Evolutionary conservation across 768 basidiomycete genomes (phyloP), one percentile per base, ranked within the genome.

Genomic region (Termitomyces heimii): DNA sequence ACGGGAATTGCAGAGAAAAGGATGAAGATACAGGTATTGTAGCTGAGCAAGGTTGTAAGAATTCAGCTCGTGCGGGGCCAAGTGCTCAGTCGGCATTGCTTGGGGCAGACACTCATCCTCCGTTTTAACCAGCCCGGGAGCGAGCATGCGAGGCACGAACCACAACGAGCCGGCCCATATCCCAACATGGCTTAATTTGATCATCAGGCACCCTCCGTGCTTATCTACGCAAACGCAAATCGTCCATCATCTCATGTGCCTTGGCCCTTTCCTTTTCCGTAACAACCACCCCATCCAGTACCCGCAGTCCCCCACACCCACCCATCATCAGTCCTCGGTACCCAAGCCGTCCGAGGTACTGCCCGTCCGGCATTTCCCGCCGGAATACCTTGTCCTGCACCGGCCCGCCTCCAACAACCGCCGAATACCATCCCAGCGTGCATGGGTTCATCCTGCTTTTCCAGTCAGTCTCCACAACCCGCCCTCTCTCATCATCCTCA

Each of bases 371-470:
- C 49, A 99, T 79, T 61, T 90, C 87, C 67, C 89, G 86, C 20
- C 95, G 85, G 78, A 95, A 98, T 67, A 88, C 87, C 16, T 76
- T 74, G 72, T 98, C 96, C 69, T 92, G 85, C 85, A 63, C 67
- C 72, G 60, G 68, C 57, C 82, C 75, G 64, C 86, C 84, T 57
- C 90, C 84, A 52, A 94, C 78, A 57, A 98, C 73, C 24, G 97
- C 94, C 34, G 97, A 79, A 71, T 99, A 98, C 89, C 93, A 96
- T 6, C 92, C 92, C 12, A 98, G 84, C 20, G 95, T 98, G 63
- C 90, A 93, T 54, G 97, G 95, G 67, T 99, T 99, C 94, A 98
- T 97, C 68, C 80, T 81, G 63, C 54, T 52, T 42, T 7, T 13
- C 3, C 18, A 31, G 9, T 35, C 7, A 31, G 8, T 37, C 7